Evolutionary conservation across 2,329 filamentous ascomycete genomes (phyloP), one percentile per base, ranked within the genome.

Genomic region (Stemphylium beticola): DNA sequence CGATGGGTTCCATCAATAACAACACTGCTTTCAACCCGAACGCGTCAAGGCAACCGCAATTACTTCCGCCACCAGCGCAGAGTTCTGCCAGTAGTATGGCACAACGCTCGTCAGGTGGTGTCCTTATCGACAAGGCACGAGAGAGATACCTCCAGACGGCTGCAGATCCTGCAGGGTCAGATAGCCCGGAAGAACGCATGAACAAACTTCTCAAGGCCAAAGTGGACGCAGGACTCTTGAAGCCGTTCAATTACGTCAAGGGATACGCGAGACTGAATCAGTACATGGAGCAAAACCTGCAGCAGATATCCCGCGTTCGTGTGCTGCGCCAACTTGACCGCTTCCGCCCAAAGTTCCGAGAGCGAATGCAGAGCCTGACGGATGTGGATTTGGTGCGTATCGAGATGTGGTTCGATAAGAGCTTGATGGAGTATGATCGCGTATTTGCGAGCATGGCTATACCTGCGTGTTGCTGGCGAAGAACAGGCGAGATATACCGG

Each of bases 401-500:
- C 10, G 95, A 99, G 77, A 97, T 98, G 92, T 98, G 95, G 93
- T 98, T 99, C 71, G 95, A 99, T 76, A 87, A 90, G 68, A 95
- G 91, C 60, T 79, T 99, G 65, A 95, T 98, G 90, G 95, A 98
- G 73, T 98, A 98, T 68, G 95, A 99, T 71, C 91, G 95, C 29
- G 93, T 99, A 1, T 99, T 99, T 79, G 95, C 95, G 2, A 96
- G 92, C 74, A 99, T 99, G 95, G 95, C 95, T 2, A 93, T 99
- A 58, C 95, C 95, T 0, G 95, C 95, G 12, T 99, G 95, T 76
- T 96, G 93, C 74, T 99, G 95, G 95, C 85, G 95, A 68, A 84
- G 95, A 69, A 99, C 95, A 0, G 95, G 95, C 9, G 95, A 99
- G 79, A 98, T 99, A 42, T 98, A 96, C 73, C 84, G 95, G 61